Evolutionary conservation across 345 rosid genomes (phyloP), one percentile per base, ranked within the genome.

Genomic region (Rhodomyrtus tomentosa): DNA sequence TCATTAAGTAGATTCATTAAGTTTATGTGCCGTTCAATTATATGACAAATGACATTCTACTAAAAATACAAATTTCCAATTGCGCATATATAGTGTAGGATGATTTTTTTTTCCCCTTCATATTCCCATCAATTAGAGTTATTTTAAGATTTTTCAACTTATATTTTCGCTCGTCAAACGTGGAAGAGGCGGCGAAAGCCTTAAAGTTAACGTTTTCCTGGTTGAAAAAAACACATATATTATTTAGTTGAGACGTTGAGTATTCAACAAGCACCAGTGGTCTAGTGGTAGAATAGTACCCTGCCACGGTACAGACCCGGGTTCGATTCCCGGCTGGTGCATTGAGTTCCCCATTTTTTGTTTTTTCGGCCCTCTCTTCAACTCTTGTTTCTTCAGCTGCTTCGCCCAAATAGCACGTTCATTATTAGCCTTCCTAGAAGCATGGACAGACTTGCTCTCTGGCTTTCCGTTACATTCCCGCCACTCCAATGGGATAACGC

Each of bases 271-370:
- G 93, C 95, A 91, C 95, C 97, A 91, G 93, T 92, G 93, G 95
- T 92, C 95, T 93, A 91, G 93, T 91, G 94, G 93, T 94, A 94
- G 95, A 93, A 94, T 93, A 94, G 93, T 91, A 94, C 91, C 91
- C 90, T 93, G 91, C 93, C 91, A 91, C 91, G 90, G 94, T 93
- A 91, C 91, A 89, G 94, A 90, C 94, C 95, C 92, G 91, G 92
- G 95, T 92, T 94, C 93, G 92, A 92, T 88, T 85, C 89, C 91
- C 91, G 89, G 89, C 92, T 91, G 92, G 93, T 90, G 93, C 93
- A 81, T 29, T 1, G 14, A 11, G 50, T 10, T 11, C 11, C 50
- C 8, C 3, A 10, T 10, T 0, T 10, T 1, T 62, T 15, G 1
- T 4, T 0, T 14, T 29, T 6, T 40, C 42, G 15, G 15, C 4